Percentiles rank a stretch among this genome's conserved stretches.
These are phyloP conservation scores for Calamus simplicifolius DNA, from an alignment of 176 grass and related monocot genomes.

Conservation along the genomic window DNA sequence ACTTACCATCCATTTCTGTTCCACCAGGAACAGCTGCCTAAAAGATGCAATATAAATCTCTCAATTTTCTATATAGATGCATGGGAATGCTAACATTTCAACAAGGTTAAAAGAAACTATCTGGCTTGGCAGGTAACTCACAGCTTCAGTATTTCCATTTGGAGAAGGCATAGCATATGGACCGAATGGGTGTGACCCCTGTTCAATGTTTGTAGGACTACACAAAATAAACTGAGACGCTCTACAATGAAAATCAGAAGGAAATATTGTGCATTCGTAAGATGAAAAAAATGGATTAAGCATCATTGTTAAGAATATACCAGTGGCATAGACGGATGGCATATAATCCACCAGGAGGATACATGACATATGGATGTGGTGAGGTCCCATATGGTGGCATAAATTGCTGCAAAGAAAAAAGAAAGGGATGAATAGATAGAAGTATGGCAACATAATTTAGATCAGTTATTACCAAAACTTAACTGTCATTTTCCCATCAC, in stretches of 20 bases:
- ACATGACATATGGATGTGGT: slow-evolving; percentile 74
- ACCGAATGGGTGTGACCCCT: slow-evolving; percentile 82
- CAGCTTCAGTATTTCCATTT: slow-evolving; percentile 70
- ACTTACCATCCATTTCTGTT: slow-evolving; percentile 57
- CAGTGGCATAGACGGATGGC: slow-evolving; percentile 80
- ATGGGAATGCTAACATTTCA: too few species aligned
- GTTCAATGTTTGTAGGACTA: slow-evolving; percentile 12
- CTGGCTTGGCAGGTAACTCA: slow-evolving; percentile 31
- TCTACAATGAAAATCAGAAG: too few species aligned
- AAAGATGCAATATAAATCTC: slow-evolving; percentile 13
- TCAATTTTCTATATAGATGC: too few species aligned
- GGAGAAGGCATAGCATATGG: slow-evolving; percentile 57
- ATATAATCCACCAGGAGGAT: slow-evolving; percentile 91
- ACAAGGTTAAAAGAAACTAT: too few species aligned
- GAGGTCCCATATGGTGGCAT: slow-evolving; percentile 86
- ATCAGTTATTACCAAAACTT: too few species aligned
- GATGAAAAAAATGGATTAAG: background rate
- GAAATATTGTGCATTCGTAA: too few species aligned
- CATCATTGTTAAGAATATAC: slow-evolving; percentile 41
- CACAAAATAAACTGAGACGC: too few species aligned
- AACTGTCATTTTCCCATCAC: too few species aligned
- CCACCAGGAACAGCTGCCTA: slow-evolving; percentile 39
- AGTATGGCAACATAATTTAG: slow-evolving; percentile 13
- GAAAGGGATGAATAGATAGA: slow-evolving; percentile 17
- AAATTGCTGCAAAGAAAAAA: slow-evolving; percentile 49